phyloP scores from a whole-genome alignment of 495 filamentous ascomycete species.

The Neurospora sp. region DNA sequence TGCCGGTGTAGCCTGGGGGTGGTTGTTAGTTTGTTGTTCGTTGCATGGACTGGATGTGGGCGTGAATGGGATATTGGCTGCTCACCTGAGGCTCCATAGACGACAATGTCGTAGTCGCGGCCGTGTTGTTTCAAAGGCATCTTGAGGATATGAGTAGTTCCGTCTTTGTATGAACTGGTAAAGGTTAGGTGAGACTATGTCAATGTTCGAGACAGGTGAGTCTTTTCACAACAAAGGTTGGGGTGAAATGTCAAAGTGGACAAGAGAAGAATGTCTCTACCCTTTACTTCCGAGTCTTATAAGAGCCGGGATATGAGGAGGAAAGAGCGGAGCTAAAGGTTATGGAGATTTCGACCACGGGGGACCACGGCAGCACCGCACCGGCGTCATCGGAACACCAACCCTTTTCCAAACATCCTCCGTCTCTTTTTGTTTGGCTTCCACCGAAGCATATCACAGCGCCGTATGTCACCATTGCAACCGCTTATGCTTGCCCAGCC shows the following conservation, averaged over 20 bases:
- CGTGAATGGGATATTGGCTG: no score
- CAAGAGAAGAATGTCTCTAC: neutral
- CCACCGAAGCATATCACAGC: neutral
- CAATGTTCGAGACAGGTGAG: neutral
- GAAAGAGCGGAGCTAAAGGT: neutral
- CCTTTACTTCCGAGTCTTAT: neutral
- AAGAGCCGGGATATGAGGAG: neutral
- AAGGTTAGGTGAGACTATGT: neutral
- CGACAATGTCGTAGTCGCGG: slow-evolving; percentile 70
- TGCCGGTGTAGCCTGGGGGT: slow-evolving; percentile 75
- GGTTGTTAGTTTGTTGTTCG: neutral
- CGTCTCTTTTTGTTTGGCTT: neutral
- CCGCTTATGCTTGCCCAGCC: neutral
- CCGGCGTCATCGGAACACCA: slow-evolving; percentile 33
- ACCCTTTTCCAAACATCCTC: neutral
- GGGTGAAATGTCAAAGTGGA: neutral
- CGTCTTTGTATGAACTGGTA: neutral
- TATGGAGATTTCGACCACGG: neutral
- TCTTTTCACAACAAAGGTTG: neutral
- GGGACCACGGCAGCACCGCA: slow-evolving; percentile 19
- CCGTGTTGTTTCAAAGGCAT: slow-evolving; percentile 36
- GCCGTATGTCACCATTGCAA: neutral
- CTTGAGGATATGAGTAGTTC: neutral
- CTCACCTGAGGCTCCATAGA: slow-evolving; percentile 67
- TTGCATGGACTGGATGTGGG: no score